These are phyloP conservation scores for Physcia stellaris DNA, from an alignment of 495 filamentous ascomycete species.

Conservation along the genomic window DNA sequence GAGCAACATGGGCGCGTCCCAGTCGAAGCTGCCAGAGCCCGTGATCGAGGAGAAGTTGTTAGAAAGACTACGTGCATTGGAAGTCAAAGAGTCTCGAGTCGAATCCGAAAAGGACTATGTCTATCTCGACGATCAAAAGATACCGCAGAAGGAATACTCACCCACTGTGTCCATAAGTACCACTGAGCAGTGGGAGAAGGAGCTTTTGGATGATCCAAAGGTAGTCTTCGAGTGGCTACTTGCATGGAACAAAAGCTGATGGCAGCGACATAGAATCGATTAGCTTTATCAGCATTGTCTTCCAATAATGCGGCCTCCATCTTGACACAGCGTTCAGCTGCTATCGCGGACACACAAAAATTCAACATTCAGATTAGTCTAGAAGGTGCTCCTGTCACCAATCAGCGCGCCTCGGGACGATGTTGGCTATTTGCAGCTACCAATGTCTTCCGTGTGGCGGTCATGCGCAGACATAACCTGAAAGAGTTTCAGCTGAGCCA, in stretches of 20 bases:
- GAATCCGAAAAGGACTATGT: conserved; percentile 35
- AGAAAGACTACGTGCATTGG: no score
- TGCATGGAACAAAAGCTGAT: neutral
- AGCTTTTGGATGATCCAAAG: conserved; percentile 50
- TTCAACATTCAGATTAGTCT: conserved; percentile 75
- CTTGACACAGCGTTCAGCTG: conserved; percentile 33
- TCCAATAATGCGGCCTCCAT: conserved; percentile 38
- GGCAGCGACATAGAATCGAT: conserved; percentile 35
- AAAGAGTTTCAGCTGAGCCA: conserved; percentile 73
- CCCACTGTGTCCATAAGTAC: conserved; percentile 29
- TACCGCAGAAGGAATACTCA: conserved; percentile 6
- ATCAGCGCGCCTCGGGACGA: conserved; percentile 63
- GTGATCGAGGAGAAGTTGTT: no score
- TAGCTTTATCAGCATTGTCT: conserved; percentile 56
- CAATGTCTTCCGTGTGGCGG: conserved; percentile 72
- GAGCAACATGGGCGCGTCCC: no score
- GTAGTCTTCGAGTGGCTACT: conserved; percentile 18
- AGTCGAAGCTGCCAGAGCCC: no score
- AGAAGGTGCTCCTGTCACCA: conserved; percentile 73
- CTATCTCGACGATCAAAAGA: conserved; percentile 21
- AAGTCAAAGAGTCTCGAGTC: neutral
- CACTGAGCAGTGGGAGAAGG: conserved; percentile 42
- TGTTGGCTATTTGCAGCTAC: conserved; percentile 86
- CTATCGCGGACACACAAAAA: conserved; percentile 51
- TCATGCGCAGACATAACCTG: conserved; percentile 69